Percentiles rank a stretch among this genome's conserved stretches.
These are phyloP conservation scores for Notholithocarpus densiflorus DNA, from an alignment of 306 rosid species.

Conservation along the genomic window DNA sequence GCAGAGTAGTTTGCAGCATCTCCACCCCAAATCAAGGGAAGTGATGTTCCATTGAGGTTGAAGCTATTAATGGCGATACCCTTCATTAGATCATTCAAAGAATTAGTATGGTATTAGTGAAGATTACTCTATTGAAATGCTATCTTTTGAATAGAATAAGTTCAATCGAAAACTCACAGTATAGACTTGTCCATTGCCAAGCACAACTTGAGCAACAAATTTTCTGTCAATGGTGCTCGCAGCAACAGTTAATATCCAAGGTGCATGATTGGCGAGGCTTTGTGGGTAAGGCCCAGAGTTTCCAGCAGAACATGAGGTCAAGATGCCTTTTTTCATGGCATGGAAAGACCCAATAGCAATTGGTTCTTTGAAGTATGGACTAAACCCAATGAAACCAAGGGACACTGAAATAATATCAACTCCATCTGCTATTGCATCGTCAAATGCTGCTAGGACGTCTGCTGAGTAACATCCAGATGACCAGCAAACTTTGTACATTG, in stretches of 20 bases:
- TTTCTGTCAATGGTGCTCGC: constrained; percentile 34
- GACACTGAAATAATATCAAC: constrained; percentile 31
- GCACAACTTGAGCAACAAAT: constrained; percentile 24
- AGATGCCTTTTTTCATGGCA: constrained; percentile 30
- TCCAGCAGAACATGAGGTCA: constrained; percentile 38
- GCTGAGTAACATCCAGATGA: constrained; percentile 1
- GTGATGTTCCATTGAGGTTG: constrained; percentile 1
- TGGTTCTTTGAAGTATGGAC: constrained; percentile 18
- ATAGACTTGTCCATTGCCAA: constrained; percentile 28
- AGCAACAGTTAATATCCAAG: constrained; percentile 38
- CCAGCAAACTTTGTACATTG: constrained; percentile 37
- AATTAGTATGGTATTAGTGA: neutral
- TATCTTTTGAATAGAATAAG: neutral
- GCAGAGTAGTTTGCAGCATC: constrained; percentile 37
- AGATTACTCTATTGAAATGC: neutral
- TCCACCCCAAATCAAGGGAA: constrained; percentile 35
- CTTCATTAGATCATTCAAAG: constrained; percentile 3
- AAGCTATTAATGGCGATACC: constrained; percentile 29
- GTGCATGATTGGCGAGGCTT: constrained; percentile 22
- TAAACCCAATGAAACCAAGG: neutral
- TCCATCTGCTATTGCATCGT: constrained; percentile 37
- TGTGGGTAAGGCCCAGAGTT: constrained; percentile 23
- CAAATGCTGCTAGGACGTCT: constrained; percentile 31
- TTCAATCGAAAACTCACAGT: neutral
- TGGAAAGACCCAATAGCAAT: constrained; percentile 34